phyloP scores from a whole-genome alignment of 148 eudicot genomes.

The Dysphania ambrosioides region DNA sequence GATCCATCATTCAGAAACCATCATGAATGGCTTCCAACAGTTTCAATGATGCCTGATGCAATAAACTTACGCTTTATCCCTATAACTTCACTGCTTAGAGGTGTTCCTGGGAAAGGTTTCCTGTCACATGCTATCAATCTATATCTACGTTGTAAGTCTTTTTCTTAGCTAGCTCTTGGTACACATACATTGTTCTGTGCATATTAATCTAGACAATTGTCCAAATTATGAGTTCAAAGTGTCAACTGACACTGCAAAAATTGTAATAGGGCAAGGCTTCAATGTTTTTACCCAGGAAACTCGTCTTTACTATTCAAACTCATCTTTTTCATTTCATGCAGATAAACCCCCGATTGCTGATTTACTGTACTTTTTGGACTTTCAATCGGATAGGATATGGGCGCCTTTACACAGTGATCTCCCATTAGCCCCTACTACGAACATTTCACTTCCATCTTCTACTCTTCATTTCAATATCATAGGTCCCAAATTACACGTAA shows the following conservation, averaged over 20 bases:
- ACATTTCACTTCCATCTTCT: conserved; percentile 40
- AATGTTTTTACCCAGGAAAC: neutral
- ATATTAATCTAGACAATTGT: neutral
- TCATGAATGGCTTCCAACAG: conserved; percentile 76
- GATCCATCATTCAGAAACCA: conserved; percentile 48
- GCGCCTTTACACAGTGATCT: conserved; percentile 82
- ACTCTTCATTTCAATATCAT: conserved; percentile 59
- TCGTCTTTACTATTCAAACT: neutral
- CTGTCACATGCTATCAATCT: conserved; percentile 86
- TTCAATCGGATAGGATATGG: conserved; percentile 73
- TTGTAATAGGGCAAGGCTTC: no score
- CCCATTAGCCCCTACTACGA: conserved; percentile 59
- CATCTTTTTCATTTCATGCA: conserved; percentile 29
- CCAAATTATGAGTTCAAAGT: neutral
- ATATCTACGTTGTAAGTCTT: conserved; percentile 66
- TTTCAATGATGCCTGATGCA: conserved; percentile 63
- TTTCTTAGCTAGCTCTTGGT: neutral
- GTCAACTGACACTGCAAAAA: no score
- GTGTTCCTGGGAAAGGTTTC: conserved; percentile 75
- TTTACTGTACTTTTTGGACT: conserved; percentile 68
- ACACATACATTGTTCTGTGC: neutral
- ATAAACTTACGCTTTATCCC: conserved; percentile 71
- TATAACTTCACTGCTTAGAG: conserved; percentile 73
- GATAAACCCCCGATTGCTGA: conserved; percentile 80
- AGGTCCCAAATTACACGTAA: conserved; percentile 72